Conservation (phyloP, 345 rosid genomes). For the Hypericum perforatum region DNA sequence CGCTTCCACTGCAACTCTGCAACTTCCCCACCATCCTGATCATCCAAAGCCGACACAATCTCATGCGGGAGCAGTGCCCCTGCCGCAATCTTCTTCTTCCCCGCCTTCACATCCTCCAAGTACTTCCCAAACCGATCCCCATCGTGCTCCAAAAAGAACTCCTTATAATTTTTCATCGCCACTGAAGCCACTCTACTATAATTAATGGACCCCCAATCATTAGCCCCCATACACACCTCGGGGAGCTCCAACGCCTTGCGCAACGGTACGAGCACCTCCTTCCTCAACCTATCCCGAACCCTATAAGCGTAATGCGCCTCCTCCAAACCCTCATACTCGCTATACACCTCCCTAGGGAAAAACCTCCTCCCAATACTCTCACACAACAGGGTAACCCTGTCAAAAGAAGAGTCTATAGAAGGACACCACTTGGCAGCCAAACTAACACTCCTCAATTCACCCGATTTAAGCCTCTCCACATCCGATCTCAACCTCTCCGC, state of each 20-base stretch:
- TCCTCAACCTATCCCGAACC: slow-evolving; percentile 12
- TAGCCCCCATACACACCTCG: slow-evolving; percentile 10
- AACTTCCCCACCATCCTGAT: slow-evolving; percentile 7
- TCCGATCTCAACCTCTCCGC: slow-evolving; percentile 10
- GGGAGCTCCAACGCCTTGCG: slow-evolving; percentile 12
- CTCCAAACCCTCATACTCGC: neutral
- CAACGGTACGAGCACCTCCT: slow-evolving; percentile 15
- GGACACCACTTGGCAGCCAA: slow-evolving; percentile 21
- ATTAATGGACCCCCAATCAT: slow-evolving; percentile 1
- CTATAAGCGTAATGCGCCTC: slow-evolving; percentile 11
- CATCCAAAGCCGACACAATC: neutral
- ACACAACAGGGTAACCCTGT: slow-evolving; percentile 5
- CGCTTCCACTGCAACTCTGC: slow-evolving; percentile 16
- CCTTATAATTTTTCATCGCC: slow-evolving; percentile 8
- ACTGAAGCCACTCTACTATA: slow-evolving; percentile 12
- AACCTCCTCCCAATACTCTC: neutral
- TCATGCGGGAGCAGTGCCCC: slow-evolving; percentile 13
- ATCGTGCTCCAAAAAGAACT: slow-evolving; percentile 7
- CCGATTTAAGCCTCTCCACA: neutral
- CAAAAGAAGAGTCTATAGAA: slow-evolving; percentile 16
- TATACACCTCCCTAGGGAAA: no score
- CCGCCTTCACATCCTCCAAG: slow-evolving; percentile 7
- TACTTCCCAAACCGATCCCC: slow-evolving; percentile 9
- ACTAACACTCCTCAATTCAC: neutral
- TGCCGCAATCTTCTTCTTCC: slow-evolving; percentile 13